Conservation (phyloP, 352 stramenopile genomes). For the Blastocystis sp. region DNA sequence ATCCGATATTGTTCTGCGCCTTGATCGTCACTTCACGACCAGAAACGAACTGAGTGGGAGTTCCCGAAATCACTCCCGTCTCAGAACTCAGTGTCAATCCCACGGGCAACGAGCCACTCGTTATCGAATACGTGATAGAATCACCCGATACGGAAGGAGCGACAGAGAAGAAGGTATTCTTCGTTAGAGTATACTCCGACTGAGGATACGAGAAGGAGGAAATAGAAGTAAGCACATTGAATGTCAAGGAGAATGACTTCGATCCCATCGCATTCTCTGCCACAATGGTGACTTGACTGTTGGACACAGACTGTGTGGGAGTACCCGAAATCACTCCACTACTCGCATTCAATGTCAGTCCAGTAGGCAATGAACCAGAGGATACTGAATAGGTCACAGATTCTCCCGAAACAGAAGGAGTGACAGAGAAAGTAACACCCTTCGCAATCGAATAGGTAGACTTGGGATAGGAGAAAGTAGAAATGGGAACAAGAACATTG, state of each 20-base stretch:
- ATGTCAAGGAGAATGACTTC: neutral
- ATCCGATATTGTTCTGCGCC: neutral
- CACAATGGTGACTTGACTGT: neutral
- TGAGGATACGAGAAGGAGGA: neutral
- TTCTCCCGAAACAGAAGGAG: neutral
- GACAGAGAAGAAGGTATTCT: neutral
- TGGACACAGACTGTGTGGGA: neutral
- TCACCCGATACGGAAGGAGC: neutral
- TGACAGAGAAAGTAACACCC: neutral
- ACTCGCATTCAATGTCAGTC: slow-evolving; percentile 1
- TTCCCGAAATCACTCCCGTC: slow-evolving; percentile 4
- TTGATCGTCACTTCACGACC: neutral
- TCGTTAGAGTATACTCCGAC: neutral
- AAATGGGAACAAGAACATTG: neutral
- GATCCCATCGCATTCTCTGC: neutral
- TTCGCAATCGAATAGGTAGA: neutral
- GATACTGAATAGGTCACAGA: neutral
- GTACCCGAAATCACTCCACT: slow-evolving; percentile 43
- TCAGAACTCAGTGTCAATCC: neutral
- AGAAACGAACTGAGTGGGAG: neutral
- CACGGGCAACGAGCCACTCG: neutral
- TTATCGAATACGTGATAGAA: neutral
- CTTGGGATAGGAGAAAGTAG: neutral
- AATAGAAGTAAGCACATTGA: neutral
- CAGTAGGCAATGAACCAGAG: neutral